Percentiles rank a stretch among this genome's conserved stretches.
Evolutionary conservation across 164 flowering plant species (phyloP).

Genomic region (Aristolochia fimbriata): DNA sequence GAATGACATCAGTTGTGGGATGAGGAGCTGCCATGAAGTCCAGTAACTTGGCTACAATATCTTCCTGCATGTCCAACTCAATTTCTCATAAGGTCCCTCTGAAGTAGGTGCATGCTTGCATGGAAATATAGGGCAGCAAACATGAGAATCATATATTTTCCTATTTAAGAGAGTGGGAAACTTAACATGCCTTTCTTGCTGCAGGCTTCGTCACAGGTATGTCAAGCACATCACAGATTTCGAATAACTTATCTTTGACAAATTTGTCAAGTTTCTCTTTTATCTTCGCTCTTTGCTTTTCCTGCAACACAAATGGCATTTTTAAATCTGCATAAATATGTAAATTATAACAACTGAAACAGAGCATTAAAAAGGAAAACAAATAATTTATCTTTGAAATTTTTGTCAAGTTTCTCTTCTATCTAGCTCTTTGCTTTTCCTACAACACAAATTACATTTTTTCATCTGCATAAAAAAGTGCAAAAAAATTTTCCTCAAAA

Average conservation of each 20-base stretch:
- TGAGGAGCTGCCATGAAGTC: conserved; percentile 80
- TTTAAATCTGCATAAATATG: background rate
- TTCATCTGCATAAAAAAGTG: background rate
- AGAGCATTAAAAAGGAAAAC: conserved; percentile 8
- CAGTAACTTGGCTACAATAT: conserved; percentile 54
- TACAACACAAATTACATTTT: conserved; percentile 18
- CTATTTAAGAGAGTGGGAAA: background rate
- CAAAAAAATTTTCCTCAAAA: too few relatives aligned
- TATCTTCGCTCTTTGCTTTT: conserved; percentile 57
- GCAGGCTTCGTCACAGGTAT: conserved; percentile 52
- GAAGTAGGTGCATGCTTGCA: background rate
- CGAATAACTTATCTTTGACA: conserved; percentile 63
- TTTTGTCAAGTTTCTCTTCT: conserved; percentile 75
- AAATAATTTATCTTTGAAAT: conserved; percentile 57
- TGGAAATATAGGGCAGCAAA: background rate
- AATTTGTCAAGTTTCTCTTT: conserved; percentile 78
- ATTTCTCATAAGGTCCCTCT: background rate
- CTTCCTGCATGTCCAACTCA: conserved; percentile 54
- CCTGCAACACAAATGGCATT: conserved; percentile 33
- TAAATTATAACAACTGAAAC: background rate
- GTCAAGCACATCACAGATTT: conserved; percentile 80
- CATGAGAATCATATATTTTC: background rate
- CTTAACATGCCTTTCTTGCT: conserved; percentile 61
- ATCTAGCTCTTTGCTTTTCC: conserved; percentile 70
- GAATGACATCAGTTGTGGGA: conserved; percentile 54